These are phyloP conservation scores for Cladosporium sp. DNA, from an alignment of 2,329 filamentous ascomycete species.

Conservation along the genomic window DNA sequence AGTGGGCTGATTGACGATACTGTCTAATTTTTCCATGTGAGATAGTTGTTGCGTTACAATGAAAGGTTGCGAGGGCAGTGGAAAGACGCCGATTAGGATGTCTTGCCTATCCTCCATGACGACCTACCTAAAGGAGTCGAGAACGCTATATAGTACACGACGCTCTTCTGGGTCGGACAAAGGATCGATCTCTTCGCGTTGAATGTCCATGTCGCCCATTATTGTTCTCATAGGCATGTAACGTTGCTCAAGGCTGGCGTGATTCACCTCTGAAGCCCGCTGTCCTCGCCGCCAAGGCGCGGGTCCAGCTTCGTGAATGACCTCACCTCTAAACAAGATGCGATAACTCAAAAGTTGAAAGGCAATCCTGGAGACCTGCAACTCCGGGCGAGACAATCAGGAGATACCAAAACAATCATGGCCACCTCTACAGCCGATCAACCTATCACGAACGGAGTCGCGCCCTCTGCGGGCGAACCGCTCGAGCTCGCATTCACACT, in stretches of 20 bases:
- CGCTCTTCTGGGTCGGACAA: conserved; percentile 75
- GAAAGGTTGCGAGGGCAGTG: no score
- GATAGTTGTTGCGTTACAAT: neutral
- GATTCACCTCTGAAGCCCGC: no score
- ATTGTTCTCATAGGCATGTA: no score
- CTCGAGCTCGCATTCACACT: conserved; percentile 55
- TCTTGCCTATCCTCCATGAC: no score
- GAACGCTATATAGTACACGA: conserved; percentile 70
- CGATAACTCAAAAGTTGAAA: no score
- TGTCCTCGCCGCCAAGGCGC: neutral
- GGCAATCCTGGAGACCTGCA: neutral
- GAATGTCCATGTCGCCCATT: neutral
- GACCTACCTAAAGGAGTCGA: conserved; percentile 84
- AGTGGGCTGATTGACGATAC: conserved; percentile 79
- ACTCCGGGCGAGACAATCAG: neutral
- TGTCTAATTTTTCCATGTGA: conserved; percentile 24
- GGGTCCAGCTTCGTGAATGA: conserved; percentile 5
- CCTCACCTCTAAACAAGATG: neutral
- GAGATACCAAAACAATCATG: conserved; percentile 14
- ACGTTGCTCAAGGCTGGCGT: no score
- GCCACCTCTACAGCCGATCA: conserved; percentile 14
- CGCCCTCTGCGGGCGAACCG: conserved; percentile 33
- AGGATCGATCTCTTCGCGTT: neutral
- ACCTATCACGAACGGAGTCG: conserved; percentile 25
- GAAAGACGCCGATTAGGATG: no score